A percentile compares a stretch with the other conserved stretches of the same genome.
Evolutionary conservation across 78 protist genomes (phyloP).

Genomic region (Neovahlkampfia damariscottae): DNA sequence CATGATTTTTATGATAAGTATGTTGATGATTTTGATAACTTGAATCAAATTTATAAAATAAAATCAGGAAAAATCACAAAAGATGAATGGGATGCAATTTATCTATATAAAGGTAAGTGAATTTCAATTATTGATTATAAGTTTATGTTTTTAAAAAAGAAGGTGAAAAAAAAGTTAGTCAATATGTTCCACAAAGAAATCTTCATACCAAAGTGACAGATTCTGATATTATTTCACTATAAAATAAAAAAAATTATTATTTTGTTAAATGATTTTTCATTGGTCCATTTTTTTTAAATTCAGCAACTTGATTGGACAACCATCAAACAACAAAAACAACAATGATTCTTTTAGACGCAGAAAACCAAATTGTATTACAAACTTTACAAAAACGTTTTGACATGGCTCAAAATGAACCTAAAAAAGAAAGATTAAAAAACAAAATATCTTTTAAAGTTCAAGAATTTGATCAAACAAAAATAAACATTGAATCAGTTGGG

Average conservation of each 20-base stretch:
- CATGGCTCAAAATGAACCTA: no score
- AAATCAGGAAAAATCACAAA: background rate
- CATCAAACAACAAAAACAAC: no score
- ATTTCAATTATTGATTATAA: no score
- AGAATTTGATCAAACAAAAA: no score
- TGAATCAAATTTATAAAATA: background rate
- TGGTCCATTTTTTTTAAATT: no score
- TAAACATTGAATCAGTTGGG: no score
- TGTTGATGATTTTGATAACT: background rate
- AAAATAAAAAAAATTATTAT: background rate
- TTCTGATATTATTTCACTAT: background rate
- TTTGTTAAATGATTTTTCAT: background rate
- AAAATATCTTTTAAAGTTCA: no score
- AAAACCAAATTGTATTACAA: background rate
- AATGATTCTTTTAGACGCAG: background rate
- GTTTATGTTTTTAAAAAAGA: background rate
- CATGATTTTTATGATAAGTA: constrained; percentile 1
- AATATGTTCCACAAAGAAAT: background rate
- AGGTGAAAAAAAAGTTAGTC: background rate
- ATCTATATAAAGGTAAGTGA: no score
- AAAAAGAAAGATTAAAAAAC: no score
- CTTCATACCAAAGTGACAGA: background rate
- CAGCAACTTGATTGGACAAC: no score
- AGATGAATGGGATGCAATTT: constrained; percentile 8
- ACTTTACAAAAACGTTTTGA: background rate